phyloP scores from a whole-genome alignment of 768 basidiomycete species.

The Termitomyces sp. region DNA sequence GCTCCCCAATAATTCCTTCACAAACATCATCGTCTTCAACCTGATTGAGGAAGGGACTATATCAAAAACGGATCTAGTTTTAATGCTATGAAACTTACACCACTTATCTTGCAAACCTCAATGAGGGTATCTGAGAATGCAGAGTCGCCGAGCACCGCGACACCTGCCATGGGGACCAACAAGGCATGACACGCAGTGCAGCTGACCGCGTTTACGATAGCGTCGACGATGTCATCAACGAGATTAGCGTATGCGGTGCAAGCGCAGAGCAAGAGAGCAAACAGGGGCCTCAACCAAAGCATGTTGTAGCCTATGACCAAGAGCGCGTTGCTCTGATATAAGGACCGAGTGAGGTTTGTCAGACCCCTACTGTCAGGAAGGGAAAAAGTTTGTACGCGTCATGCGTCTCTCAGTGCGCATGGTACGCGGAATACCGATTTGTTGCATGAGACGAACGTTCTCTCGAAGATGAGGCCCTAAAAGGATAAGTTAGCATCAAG shows the following conservation, averaged over 20 bases:
- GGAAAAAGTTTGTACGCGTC: not conserved
- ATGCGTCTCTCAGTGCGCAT: not conserved
- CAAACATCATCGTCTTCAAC: slow-evolving; percentile 58
- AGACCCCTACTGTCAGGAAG: not conserved
- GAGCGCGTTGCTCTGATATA: too few species aligned
- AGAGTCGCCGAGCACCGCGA: slow-evolving; percentile 47
- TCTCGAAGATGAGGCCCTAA: not conserved
- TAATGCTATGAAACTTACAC: slow-evolving; percentile 21
- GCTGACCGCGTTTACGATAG: slow-evolving; percentile 40
- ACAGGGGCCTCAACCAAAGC: slow-evolving; percentile 8
- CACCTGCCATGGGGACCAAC: slow-evolving; percentile 39
- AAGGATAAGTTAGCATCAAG: not conserved
- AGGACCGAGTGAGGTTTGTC: not conserved
- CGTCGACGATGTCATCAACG: slow-evolving; percentile 38
- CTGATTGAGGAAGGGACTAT: slow-evolving; percentile 26
- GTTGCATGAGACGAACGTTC: not conserved
- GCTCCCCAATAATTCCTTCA: slow-evolving; percentile 42
- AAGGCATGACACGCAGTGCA: slow-evolving; percentile 52
- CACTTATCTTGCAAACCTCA: slow-evolving; percentile 39
- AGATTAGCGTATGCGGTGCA: slow-evolving; percentile 24
- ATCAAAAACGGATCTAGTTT: not conserved
- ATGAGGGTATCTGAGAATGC: slow-evolving; percentile 41
- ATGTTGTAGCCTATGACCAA: too few species aligned
- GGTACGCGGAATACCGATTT: not conserved
- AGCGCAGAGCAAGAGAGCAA: slow-evolving; percentile 12